phyloP scores from a whole-genome alignment of 345 rosid species.

The Citrus reticulata region DNA sequence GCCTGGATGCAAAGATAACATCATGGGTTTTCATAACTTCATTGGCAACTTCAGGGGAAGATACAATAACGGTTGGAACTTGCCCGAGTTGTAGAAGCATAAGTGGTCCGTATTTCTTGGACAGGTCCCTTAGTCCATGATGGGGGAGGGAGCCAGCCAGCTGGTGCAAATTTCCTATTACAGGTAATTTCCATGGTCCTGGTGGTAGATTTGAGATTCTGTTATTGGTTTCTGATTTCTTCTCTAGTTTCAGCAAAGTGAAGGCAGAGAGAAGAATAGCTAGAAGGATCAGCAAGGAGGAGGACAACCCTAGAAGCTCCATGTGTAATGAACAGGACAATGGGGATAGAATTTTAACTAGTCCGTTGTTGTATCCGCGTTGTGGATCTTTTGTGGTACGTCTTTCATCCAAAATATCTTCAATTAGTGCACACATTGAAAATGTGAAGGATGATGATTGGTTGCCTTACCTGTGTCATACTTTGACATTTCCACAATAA shows the following conservation, averaged over 20 bases:
- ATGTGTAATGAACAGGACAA: too few species aligned
- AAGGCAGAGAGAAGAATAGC: background rate
- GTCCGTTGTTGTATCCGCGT: too few species aligned
- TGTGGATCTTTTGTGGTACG: too few species aligned
- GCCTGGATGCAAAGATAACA: constrained; percentile 24
- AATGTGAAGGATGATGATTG: too few species aligned
- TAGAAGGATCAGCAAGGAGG: too few species aligned
- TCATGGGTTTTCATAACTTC: constrained; percentile 31
- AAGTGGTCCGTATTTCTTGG: constrained; percentile 15
- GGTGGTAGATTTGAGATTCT: constrained; percentile 19
- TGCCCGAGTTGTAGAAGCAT: constrained; percentile 26
- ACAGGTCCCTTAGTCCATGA: constrained; percentile 8
- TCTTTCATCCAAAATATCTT: too few species aligned
- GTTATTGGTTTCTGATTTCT: background rate
- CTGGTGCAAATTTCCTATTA: constrained; percentile 34
- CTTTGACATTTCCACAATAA: too few species aligned
- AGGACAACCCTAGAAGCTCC: too few species aligned
- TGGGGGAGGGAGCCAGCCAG: constrained; percentile 18
- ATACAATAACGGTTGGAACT: constrained; percentile 18
- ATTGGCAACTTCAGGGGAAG: constrained; percentile 24
- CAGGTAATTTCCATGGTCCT: constrained; percentile 33
- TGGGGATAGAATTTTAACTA: too few species aligned
- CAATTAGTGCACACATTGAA: too few species aligned
- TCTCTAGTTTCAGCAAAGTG: background rate
- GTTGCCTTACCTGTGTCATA: too few species aligned